Conservation (phyloP, 1,284 basidiomycete genomes). For the Puccinia triticina region DNA sequence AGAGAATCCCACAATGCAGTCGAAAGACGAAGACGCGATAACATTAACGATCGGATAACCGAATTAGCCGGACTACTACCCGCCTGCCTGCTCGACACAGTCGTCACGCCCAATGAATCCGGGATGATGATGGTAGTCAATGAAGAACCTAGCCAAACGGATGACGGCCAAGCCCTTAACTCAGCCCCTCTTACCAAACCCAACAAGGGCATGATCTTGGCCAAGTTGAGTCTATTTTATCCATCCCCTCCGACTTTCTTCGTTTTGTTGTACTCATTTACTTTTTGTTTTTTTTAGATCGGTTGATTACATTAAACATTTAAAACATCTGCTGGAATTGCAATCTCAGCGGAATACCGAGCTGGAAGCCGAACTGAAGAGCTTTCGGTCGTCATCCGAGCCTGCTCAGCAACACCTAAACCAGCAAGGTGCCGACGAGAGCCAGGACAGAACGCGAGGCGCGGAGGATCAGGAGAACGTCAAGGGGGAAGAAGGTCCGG, state of each 20-base stretch:
- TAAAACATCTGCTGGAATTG: slow-evolving; percentile 58
- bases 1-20: slow-evolving; percentile 88
- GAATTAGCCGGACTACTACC: slow-evolving; percentile 85
- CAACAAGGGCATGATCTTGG: slow-evolving; percentile 59
- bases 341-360: slow-evolving; percentile 57
- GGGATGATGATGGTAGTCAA: slow-evolving; percentile 54
- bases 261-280: background rate
- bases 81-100: slow-evolving; percentile 63
- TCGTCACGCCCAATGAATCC: slow-evolving; percentile 53
- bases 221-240: slow-evolving; percentile 30
- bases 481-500: background rate
- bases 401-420: background rate
- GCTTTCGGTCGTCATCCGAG: background rate
- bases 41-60: slow-evolving; percentile 90
- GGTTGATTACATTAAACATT: slow-evolving; percentile 59
- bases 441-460: background rate
- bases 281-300: slow-evolving; percentile 54
- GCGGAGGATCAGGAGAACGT: background rate
- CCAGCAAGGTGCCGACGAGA: background rate
- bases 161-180: background rate
- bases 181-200: slow-evolving; percentile 54
- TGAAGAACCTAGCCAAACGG: slow-evolving; percentile 56
- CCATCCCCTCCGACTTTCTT: background rate
- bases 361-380: slow-evolving; percentile 54
- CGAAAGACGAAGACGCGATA: slow-evolving; percentile 80